phyloP scores from a whole-genome alignment of 1,284 basidiomycete genomes.

The Melampsora larici-populina region DNA sequence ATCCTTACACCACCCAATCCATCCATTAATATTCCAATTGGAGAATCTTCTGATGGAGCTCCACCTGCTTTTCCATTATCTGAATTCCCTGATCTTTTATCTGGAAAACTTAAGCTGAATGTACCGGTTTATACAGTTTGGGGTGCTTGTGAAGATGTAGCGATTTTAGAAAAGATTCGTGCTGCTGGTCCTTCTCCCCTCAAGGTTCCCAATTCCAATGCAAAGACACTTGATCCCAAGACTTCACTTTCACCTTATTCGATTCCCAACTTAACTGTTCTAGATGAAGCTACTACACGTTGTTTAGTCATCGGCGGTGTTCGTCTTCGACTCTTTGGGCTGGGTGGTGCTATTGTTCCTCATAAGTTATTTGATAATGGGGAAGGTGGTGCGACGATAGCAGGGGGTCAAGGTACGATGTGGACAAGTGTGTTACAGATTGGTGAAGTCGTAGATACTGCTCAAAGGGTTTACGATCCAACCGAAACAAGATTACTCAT shows the following conservation, averaged over 20 bases:
- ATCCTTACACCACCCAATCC: constrained; percentile 56
- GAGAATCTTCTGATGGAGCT: constrained; percentile 50
- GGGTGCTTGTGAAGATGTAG: constrained; percentile 95
- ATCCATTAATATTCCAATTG: constrained; percentile 59
- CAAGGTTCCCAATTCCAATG: constrained; percentile 30
- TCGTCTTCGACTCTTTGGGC: constrained; percentile 84
- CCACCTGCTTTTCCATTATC: constrained; percentile 62
- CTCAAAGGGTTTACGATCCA: constrained; percentile 80
- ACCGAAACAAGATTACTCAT: constrained; percentile 90
- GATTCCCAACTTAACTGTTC: constrained; percentile 73
- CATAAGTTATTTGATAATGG: constrained; percentile 99
- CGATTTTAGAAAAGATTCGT: constrained; percentile 62
- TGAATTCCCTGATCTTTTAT: constrained; percentile 86
- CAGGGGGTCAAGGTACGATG: constrained; percentile 96
- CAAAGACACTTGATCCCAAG: constrained; percentile 24
- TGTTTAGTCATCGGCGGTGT: constrained; percentile 87
- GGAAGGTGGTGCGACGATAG: constrained; percentile 88
- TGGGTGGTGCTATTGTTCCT: constrained; percentile 90
- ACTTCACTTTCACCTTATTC: constrained; percentile 46
- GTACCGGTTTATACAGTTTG: constrained; percentile 95
- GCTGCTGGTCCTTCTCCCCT: constrained; percentile 47
- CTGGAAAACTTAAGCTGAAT: constrained; percentile 73
- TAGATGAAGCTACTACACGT: constrained; percentile 91
- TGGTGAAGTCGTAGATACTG: constrained; percentile 94
- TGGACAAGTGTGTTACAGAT: constrained; percentile 98